These are phyloP conservation scores for Ochetophila trinervis DNA, from an alignment of 306 rosid species.

Conservation along the genomic window DNA sequence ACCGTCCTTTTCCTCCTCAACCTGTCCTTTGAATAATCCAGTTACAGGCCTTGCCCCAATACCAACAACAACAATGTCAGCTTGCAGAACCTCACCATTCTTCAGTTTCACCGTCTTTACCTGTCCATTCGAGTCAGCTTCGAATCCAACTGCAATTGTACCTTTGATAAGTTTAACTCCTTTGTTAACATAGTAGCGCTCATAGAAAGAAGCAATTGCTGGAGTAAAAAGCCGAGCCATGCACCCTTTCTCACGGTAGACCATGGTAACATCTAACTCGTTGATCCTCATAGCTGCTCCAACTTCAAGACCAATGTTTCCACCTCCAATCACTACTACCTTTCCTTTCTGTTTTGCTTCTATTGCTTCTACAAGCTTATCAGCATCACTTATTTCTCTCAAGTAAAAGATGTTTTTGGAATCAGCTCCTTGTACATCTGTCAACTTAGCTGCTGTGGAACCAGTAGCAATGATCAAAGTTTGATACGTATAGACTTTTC, in stretches of 20 bases:
- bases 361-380: conserved; percentile 30
- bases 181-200: conserved; percentile 24
- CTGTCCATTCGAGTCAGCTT: conserved; percentile 11
- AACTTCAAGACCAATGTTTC: conserved; percentile 50
- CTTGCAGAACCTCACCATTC: conserved; percentile 34
- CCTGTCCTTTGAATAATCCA: conserved; percentile 34
- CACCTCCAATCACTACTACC: conserved; percentile 47
- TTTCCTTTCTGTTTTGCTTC: conserved; percentile 32
- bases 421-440: conserved; percentile 31
- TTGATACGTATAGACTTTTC: conserved; percentile 24
- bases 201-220: conserved; percentile 39
- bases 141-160: conserved; percentile 18
- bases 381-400: conserved; percentile 46
- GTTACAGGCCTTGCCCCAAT: conserved; percentile 34
- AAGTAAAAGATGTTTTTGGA: conserved; percentile 41
- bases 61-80: conserved; percentile 45
- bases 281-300: conserved; percentile 44
- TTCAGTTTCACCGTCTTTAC: conserved; percentile 39
- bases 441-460: conserved; percentile 23
- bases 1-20: conserved; percentile 32
- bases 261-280: conserved; percentile 41
- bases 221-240: conserved; percentile 34
- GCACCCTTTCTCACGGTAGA: conserved; percentile 28
- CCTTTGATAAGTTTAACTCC: conserved; percentile 39
- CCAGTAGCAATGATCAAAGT: conserved; percentile 45